Evolutionary conservation across 2,329 filamentous ascomycete genomes (phyloP).

Genomic region (Ophiocordyceps robertsii): DNA sequence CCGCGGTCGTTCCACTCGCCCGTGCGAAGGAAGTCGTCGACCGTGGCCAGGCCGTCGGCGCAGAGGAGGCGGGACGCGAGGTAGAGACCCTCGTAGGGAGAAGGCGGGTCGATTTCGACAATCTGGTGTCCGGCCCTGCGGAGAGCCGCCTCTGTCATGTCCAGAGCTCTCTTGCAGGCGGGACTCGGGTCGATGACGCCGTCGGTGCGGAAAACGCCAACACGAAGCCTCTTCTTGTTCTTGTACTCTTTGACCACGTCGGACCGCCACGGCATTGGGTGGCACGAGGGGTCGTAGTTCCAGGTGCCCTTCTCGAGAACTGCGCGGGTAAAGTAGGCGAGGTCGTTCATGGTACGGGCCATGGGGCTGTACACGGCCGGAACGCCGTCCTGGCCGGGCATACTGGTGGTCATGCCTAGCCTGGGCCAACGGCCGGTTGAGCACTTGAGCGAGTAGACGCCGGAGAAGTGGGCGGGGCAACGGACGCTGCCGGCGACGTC

Average conservation of each 20-base stretch:
- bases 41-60: conserved; percentile 70
- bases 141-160: conserved; percentile 57
- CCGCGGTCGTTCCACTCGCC: conserved; percentile 73
- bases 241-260: conserved; percentile 45
- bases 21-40: conserved; percentile 59
- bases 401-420: conserved; percentile 68
- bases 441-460: conserved; percentile 76
- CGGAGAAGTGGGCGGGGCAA: conserved; percentile 76
- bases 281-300: conserved; percentile 77
- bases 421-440: conserved; percentile 88
- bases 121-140: conserved; percentile 63
- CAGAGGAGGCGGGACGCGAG: conserved; percentile 73
- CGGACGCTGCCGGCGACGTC: conserved; percentile 86
- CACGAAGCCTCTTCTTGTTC: conserved; percentile 48
- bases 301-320: conserved; percentile 75
- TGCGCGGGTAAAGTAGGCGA: conserved; percentile 70
- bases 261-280: conserved; percentile 68
- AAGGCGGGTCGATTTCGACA: conserved; percentile 46
- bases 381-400: conserved; percentile 86
- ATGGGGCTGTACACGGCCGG: conserved; percentile 86
- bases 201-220: conserved; percentile 70
- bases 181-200: conserved; percentile 77
- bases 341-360: conserved; percentile 71
- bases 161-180: conserved; percentile 65
- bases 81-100: conserved; percentile 60